Evolutionary conservation across 1,139 yeast species (phyloP).

Genomic region (Saccharomyces hybrid): DNA sequence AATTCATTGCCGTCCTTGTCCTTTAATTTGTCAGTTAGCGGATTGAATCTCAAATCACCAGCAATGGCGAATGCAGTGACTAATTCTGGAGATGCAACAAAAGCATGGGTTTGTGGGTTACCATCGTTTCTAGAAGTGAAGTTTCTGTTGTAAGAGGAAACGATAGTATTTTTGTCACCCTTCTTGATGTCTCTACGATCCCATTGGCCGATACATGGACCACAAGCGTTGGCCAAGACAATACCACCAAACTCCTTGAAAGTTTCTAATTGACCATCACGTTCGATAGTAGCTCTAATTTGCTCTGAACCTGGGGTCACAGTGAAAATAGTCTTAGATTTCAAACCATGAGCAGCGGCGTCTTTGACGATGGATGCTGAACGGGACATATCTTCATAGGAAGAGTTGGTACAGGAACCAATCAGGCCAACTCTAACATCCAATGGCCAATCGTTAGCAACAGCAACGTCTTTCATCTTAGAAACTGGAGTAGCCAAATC

Average conservation of each 20-base stretch:
- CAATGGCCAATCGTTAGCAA: constrained; percentile 85
- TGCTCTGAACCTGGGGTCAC: constrained; percentile 99
- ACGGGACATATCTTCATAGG: constrained; percentile 98
- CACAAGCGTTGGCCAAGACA: constrained; percentile 97
- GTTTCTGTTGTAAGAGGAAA: constrained; percentile 98
- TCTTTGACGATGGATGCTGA: constrained; percentile 89
- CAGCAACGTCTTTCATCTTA: constrained; percentile 81
- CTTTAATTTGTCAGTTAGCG: constrained; percentile 87
- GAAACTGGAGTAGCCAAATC: constrained; percentile 97
- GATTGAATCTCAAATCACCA: constrained; percentile 98
- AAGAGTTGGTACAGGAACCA: constrained; percentile 99
- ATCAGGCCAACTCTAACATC: constrained; percentile 93
- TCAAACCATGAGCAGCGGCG: constrained; percentile 85
- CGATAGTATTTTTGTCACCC: constrained; percentile 98
- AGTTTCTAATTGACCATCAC: constrained; percentile 90
- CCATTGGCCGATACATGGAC: constrained; percentile 99
- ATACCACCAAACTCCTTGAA: constrained; percentile 91
- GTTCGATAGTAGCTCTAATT: constrained; percentile 95
- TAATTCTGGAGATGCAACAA: constrained; percentile 97
- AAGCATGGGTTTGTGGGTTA: constrained; percentile 97
- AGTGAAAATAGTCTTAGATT: constrained; percentile 82
- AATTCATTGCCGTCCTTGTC: constrained; percentile 94
- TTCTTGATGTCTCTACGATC: constrained; percentile 94
- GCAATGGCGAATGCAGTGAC: constrained; percentile 93
- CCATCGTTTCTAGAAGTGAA: constrained; percentile 98